phyloP scores from a whole-genome alignment of 768 basidiomycete genomes.

The Vishniacozyma victoriae region DNA sequence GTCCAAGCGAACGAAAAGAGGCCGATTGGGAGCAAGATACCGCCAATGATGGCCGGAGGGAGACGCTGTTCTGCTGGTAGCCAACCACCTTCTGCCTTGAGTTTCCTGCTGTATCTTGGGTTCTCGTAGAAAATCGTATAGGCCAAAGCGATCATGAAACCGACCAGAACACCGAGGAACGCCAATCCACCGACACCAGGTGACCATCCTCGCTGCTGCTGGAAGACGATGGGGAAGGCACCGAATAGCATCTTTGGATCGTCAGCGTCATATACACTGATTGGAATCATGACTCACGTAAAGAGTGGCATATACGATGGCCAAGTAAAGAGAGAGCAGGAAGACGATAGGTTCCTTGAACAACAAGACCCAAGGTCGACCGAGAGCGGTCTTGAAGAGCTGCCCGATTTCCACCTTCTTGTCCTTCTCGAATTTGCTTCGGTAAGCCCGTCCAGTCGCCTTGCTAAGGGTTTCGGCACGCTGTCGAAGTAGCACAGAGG shows the following conservation, averaged over 20 bases:
- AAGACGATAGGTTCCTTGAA: slow-evolving; percentile 48
- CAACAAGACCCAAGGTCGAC: slow-evolving; percentile 46
- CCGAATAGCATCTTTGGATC: slow-evolving; percentile 28
- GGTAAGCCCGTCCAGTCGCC: slow-evolving; percentile 42
- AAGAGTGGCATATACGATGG: slow-evolving; percentile 26
- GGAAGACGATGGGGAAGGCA: slow-evolving; percentile 50
- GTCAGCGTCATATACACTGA: not conserved
- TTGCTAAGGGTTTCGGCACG: slow-evolving; percentile 41
- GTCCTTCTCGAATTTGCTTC: slow-evolving; percentile 40
- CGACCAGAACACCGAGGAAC: slow-evolving; percentile 47
- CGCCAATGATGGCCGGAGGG: slow-evolving; percentile 46
- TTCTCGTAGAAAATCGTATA: slow-evolving; percentile 38
- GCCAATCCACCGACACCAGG: slow-evolving; percentile 48
- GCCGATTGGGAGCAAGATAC: slow-evolving; percentile 45
- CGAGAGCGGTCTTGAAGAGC: slow-evolving; percentile 39
- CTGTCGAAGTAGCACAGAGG: slow-evolving; percentile 41
- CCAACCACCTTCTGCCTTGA: slow-evolving; percentile 40
- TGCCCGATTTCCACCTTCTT: slow-evolving; percentile 20
- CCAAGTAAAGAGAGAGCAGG: slow-evolving; percentile 41
- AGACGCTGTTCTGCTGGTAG: slow-evolving; percentile 50
- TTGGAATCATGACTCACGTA: slow-evolving; percentile 8
- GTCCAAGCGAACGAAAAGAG: slow-evolving; percentile 28
- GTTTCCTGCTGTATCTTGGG: slow-evolving; percentile 44
- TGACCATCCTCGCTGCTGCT: slow-evolving; percentile 47
- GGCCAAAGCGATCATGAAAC: slow-evolving; percentile 31